Evolutionary conservation across 2,329 filamentous ascomycete species (phyloP).

Genomic region (Tolypocladium ophioglossoides): DNA sequence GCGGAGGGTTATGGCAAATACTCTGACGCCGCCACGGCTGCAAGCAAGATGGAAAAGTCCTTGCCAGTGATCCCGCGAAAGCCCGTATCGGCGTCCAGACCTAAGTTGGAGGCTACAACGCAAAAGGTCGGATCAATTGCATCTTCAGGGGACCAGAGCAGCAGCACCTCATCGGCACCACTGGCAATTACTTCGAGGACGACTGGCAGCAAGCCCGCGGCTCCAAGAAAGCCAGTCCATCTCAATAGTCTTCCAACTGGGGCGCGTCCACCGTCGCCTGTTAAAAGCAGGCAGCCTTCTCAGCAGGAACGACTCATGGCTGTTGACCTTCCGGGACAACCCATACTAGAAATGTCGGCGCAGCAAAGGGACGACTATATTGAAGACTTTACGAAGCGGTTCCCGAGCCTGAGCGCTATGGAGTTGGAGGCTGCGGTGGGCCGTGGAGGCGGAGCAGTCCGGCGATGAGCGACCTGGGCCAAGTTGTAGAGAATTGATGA

Average conservation of each 20-base stretch:
- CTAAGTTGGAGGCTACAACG: constrained; percentile 16
- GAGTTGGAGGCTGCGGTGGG: constrained; percentile 65
- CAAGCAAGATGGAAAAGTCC: constrained; percentile 26
- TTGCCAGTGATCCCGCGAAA: constrained; percentile 41
- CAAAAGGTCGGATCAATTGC: constrained; percentile 6
- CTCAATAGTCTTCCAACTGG: constrained; percentile 45
- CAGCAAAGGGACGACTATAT: constrained; percentile 56
- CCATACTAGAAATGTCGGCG: constrained; percentile 42
- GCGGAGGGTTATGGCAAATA: constrained; percentile 87
- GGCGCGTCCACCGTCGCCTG: constrained; percentile 31
- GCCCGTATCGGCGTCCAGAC: constrained; percentile 27
- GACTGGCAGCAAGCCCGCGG: constrained; percentile 32
- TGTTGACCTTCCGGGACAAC: constrained; percentile 35
- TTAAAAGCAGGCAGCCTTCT: constrained; percentile 23
- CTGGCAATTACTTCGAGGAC: constrained; percentile 14
- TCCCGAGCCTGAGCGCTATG: constrained; percentile 73
- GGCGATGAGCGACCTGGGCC: constrained; percentile 9
- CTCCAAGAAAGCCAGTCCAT: constrained; percentile 52
- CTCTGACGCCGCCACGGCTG: constrained; percentile 43
- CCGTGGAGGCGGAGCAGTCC: constrained; percentile 17
- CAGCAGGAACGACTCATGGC: constrained; percentile 30
- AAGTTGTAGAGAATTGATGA: background rate
- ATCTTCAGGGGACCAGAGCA: constrained; percentile 3
- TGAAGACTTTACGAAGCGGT: constrained; percentile 68
- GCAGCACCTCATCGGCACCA: constrained; percentile 10